phyloP scores from a whole-genome alignment of 192 early-diverging fungal genomes.

The Phycomyces blakesleeanus region DNA sequence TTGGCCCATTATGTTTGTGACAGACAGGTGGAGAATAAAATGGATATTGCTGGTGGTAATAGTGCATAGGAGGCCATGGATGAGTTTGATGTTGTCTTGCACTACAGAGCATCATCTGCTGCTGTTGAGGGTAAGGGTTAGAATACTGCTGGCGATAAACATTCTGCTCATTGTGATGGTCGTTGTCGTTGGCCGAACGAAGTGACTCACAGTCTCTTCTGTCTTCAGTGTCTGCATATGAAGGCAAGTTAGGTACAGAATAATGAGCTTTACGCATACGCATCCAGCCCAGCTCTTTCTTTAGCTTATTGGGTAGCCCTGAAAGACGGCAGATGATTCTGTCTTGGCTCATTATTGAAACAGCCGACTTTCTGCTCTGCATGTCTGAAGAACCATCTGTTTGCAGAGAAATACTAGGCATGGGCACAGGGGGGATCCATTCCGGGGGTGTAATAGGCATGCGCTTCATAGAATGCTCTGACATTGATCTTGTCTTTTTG shows the following conservation, averaged over 20 bases:
- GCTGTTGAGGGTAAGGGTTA: too few relatives aligned
- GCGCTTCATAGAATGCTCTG: background rate
- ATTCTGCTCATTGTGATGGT: background rate
- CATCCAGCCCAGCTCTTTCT: conserved; percentile 11
- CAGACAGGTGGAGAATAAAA: too few relatives aligned
- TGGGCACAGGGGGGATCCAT: background rate
- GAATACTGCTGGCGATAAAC: too few relatives aligned
- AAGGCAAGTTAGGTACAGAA: conserved; percentile 17
- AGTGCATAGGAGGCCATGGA: background rate
- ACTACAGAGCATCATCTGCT: background rate
- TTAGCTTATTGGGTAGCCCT: conserved; percentile 4
- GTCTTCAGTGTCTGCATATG: background rate
- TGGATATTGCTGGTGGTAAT: background rate
- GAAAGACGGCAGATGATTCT: background rate
- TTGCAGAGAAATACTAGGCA: too few relatives aligned
- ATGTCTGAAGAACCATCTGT: too few relatives aligned
- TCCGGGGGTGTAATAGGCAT: background rate
- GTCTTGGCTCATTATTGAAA: background rate
- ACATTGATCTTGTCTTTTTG: background rate
- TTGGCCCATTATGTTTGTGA: too few relatives aligned
- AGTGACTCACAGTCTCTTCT: background rate
- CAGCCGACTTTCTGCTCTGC: background rate
- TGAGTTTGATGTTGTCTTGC: background rate
- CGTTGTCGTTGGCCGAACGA: background rate
- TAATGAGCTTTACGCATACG: conserved; percentile 7